Base-by-base conservation (phyloP, 73 alveolate genomes). In the Tetrahymena malaccensis region DNA sequence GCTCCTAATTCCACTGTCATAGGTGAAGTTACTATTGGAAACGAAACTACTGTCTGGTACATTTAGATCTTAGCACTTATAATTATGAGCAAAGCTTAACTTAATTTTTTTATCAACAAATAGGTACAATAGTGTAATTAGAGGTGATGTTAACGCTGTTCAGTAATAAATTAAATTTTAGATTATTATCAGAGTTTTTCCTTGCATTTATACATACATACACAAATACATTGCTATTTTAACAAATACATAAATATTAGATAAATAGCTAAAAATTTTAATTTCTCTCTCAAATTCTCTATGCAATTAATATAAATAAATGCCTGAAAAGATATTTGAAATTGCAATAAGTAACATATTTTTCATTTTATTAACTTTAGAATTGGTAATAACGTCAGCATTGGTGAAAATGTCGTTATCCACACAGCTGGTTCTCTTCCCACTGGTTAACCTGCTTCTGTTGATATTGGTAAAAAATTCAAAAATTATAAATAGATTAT, bases 391-490 rank as follows among this genome's bases (percentile, higher is more conserved):
- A 43, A 85, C 93, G 97, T 96, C 34, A 93, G 97, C 34, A 94
- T 98, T 83, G 99, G 99, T 9, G 99, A 98, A 83, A 97, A 98
- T 94, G 85, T 98, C 35, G 99, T 98, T 0, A 85, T 98, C 34
- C 96, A 93, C 94, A 97, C 99, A 35, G 97, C 98, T 43, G 96
- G 97, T 56, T 84, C 98, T 50, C 97, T 98, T 8, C 99, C 99
- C 19, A 96, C 96, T 84, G 99, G 98, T n/a, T 57, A 89, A 96
- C 97, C 98, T 85, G 98, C 98, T 34, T 40, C 94, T 12, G 96
- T 96, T 55, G 96, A 85, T 27, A 96, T 96, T 44, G 98, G 97
- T 85, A 70, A 70, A 31, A 70, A 1, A 0, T 70, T 70, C 22
- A 70, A 8, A 4, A 27, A 27, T 70, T 19, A n/a, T n/a, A n/a